phyloP scores from a whole-genome alignment of 2,329 filamentous ascomycete species.

The Scytalidium sp. region DNA sequence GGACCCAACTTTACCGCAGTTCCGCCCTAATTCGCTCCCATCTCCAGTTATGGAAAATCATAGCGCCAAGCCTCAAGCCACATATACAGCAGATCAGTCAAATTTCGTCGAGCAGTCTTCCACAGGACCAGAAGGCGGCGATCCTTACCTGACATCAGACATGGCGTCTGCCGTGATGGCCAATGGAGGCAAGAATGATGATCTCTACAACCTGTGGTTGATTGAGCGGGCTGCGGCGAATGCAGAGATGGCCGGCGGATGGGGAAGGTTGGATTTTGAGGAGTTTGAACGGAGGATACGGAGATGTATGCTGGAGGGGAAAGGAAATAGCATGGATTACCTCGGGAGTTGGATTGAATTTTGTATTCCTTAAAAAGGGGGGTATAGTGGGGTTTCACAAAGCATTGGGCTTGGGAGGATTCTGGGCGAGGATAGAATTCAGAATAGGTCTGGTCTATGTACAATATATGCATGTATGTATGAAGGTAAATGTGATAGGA shows the following conservation, averaged over 20 bases:
- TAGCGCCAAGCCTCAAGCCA: neutral
- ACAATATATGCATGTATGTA: too few species aligned
- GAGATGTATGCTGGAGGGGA: slow-evolving; percentile 44
- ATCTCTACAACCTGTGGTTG: slow-evolving; percentile 1
- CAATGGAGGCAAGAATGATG: neutral
- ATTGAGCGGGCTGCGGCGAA: slow-evolving; percentile 40
- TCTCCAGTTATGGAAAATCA: neutral
- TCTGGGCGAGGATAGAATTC: too few species aligned
- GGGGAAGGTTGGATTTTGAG: slow-evolving; percentile 70
- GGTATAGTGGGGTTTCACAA: neutral
- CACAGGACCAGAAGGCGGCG: neutral
- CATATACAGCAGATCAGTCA: neutral
- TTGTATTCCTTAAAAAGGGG: slow-evolving; percentile 52
- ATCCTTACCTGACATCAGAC: neutral
- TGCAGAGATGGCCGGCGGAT: slow-evolving; percentile 70
- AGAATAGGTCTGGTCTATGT: too few species aligned
- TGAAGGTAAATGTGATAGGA: too few species aligned
- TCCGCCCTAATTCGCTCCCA: slow-evolving; percentile 52
- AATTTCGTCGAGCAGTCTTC: neutral
- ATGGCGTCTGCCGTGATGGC: slow-evolving; percentile 3
- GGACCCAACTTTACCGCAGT: slow-evolving; percentile 68
- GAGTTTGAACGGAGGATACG: slow-evolving; percentile 80
- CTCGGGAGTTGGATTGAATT: slow-evolving; percentile 89
- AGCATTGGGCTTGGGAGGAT: neutral
- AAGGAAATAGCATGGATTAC: slow-evolving; percentile 68